phyloP scores from a whole-genome alignment of 805 yeast species.

The Saccharomyces mikatae region DNA sequence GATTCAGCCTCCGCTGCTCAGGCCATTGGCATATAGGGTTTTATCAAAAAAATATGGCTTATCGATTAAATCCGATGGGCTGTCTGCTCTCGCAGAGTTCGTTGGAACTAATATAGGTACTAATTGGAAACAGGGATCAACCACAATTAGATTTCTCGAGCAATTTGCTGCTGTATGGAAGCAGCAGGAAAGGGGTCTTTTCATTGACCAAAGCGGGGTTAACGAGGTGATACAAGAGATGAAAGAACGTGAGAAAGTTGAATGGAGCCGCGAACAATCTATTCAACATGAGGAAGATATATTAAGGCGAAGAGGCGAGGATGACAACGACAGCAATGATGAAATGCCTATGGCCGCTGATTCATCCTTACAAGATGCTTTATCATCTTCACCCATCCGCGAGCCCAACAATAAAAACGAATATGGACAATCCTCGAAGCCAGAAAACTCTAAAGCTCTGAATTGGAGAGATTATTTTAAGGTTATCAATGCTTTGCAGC shows the following conservation, averaged over 20 bases:
- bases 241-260: conserved; percentile 26
- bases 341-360: conserved; percentile 10
- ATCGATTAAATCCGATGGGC: conserved; percentile 79
- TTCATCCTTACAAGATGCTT: conserved; percentile 1
- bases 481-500: conserved; percentile 54
- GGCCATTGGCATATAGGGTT: conserved; percentile 88
- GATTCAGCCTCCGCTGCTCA: conserved; percentile 69
- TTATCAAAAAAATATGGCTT: conserved; percentile 88
- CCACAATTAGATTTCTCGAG: conserved; percentile 42
- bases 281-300: not conserved
- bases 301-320: not conserved
- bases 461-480: conserved; percentile 71
- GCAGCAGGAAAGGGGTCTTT: conserved; percentile 78
- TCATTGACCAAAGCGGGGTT: conserved; percentile 70
- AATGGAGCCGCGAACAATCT: not conserved
- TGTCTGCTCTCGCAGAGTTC: conserved; percentile 61
- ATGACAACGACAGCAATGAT: conserved; percentile 1
- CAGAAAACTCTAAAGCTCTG: conserved; percentile 23
- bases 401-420: not conserved
- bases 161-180: conserved; percentile 79
- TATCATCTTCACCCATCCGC: not conserved
- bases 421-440: not conserved
- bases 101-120: conserved; percentile 73
- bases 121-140: conserved; percentile 57
- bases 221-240: conserved; percentile 56